phyloP scores from a whole-genome alignment of 164 flowering plant species.

The Hamamelis virginiana region DNA sequence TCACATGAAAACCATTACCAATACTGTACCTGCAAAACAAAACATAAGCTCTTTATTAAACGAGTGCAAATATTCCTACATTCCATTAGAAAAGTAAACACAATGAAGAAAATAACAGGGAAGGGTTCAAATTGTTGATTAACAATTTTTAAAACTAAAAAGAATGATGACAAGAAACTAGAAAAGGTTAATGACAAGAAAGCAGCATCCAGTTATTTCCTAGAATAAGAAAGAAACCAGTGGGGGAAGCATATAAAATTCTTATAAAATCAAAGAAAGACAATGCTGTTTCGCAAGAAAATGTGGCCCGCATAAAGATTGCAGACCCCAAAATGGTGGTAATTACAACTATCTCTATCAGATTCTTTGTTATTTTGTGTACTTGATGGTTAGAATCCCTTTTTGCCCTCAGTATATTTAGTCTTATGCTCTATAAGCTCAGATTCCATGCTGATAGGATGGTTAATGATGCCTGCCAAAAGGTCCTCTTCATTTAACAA shows the following conservation, averaged over 20 bases:
- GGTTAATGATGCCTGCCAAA: not conserved
- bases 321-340: not conserved
- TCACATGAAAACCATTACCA: conserved; percentile 83
- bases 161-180: not conserved
- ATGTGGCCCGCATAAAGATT: not conserved
- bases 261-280: not conserved
- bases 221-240: not conserved
- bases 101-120: not conserved
- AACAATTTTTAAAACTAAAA: not conserved
- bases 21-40: conserved; percentile 57
- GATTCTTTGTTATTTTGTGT: not conserved
- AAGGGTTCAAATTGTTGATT: not conserved
- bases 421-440: not conserved
- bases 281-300: not conserved
- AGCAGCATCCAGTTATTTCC: not conserved
- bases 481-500: not conserved
- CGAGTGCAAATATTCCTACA: not conserved
- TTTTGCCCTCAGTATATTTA: not conserved
- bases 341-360: not conserved
- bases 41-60: not conserved
- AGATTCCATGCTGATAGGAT: not conserved
- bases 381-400: not conserved
- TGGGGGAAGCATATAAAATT: not conserved
- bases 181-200: not conserved
- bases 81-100: not conserved